phyloP scores from a whole-genome alignment of 805 yeast genomes.

The Yamadazyma tumulicola region DNA sequence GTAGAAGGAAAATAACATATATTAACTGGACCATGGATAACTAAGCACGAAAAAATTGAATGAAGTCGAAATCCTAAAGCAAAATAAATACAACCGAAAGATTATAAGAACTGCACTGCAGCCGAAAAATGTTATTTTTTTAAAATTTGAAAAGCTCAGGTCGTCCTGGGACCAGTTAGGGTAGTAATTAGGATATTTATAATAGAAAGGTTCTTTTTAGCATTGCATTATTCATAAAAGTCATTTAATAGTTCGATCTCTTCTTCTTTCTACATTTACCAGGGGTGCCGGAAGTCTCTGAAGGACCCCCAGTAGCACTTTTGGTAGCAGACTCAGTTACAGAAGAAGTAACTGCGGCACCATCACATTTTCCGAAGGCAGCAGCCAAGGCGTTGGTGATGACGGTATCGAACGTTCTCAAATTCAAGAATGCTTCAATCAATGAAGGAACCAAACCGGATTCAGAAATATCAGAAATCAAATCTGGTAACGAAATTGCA shows the following conservation, averaged over 20 bases:
- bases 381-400: constrained; percentile 42
- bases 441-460: constrained; percentile 39
- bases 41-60: no score
- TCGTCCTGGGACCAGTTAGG: no score
- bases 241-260: constrained; percentile 18
- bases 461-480: constrained; percentile 26
- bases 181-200: no score
- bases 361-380: constrained; percentile 36
- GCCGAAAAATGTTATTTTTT: no score
- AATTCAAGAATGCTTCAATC: constrained; percentile 35
- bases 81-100: no score
- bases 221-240: no score
- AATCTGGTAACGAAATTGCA: constrained; percentile 24
- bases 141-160: no score
- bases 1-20: no score
- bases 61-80: no score
- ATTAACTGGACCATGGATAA: no score
- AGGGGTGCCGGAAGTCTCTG: constrained; percentile 13
- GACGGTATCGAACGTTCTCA: constrained; percentile 36
- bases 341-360: constrained; percentile 23
- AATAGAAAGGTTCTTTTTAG: neutral
- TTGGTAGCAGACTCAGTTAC: constrained; percentile 19
- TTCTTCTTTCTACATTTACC: constrained; percentile 20
- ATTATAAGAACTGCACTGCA: no score
- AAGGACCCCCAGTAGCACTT: constrained; percentile 14